Conservation (phyloP, 768 basidiomycete genomes). For the Suillus hirtellus region DNA sequence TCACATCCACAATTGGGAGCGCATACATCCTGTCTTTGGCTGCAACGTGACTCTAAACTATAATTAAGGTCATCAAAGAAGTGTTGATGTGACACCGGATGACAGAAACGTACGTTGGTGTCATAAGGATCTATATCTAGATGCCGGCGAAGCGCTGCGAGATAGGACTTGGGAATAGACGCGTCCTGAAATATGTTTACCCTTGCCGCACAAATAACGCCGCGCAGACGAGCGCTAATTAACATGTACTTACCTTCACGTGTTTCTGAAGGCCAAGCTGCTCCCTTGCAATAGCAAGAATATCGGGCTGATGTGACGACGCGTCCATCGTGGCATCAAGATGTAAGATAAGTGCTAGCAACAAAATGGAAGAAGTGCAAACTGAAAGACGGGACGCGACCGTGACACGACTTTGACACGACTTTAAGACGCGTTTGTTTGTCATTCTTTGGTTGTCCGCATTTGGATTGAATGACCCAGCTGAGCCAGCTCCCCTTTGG, state of each 20-base stretch:
- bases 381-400: background rate
- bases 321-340: background rate
- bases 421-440: slow-evolving; percentile 14
- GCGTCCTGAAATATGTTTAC: slow-evolving; percentile 2
- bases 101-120: slow-evolving; percentile 17
- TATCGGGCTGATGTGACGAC: background rate
- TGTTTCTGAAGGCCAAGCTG: slow-evolving; percentile 16
- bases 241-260: slow-evolving; percentile 11
- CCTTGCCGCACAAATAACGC: slow-evolving; percentile 7
- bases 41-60: slow-evolving; percentile 42
- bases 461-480: background rate
- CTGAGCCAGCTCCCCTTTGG: too few species aligned
- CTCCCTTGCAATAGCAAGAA: slow-evolving; percentile 16
- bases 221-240: slow-evolving; percentile 9
- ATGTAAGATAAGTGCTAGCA: background rate
- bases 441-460: slow-evolving; percentile 1
- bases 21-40: slow-evolving; percentile 42
- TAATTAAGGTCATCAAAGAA: slow-evolving; percentile 2
- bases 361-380: background rate
- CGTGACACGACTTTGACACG: background rate
- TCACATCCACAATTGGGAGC: slow-evolving; percentile 9
- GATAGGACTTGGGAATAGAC: slow-evolving; percentile 20
- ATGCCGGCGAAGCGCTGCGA: slow-evolving; percentile 25
- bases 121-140: slow-evolving; percentile 21
- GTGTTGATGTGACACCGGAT: background rate